Evolutionary conservation across 345 rosid species (phyloP), one percentile per base, ranked within the genome.

Genomic region (Gossypium bickii): DNA sequence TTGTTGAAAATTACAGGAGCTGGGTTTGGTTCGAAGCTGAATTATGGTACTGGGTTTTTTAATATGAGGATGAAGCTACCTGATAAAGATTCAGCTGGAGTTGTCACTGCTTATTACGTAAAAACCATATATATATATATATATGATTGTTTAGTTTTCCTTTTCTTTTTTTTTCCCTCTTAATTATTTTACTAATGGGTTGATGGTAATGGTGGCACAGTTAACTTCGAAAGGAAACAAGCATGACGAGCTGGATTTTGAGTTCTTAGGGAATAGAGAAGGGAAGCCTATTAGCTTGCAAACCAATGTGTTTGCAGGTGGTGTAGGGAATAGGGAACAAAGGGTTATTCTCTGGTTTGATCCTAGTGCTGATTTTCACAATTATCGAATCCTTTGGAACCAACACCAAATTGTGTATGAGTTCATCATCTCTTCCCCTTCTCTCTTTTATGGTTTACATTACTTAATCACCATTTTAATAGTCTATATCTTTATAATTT

Each of bases 231-330:
- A 78, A 4, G 85, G 81, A 7, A 34, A 78, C 22, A 59, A 59
- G 49, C 97, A 82, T 3, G 93, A 89, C 56, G 97, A 93, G 78
- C 34, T 87, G 17, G 98, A 91, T 80, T 86, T 91, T 15, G 94
- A 93, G 83, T 93, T 93, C 73, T 70, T 88, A 41, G 98, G 98
- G 1, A 86, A 86, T 47, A 78, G 18, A 27, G 84, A 81, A 85
- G 92, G 90, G 18, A 82, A 86, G 73, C 90, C 93, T 7, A 76
- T 76, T 49, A 49, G 52, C 9, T 56, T 91, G 49, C 93, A 93
- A 16, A 93, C 97, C 47, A 91, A 91, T 64, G 89, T 91, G 52
- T 89, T 76, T 43, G 75, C 71, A 12, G 72, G 82, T 51, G 97
- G 91, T 2, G 55, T 24, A 6, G 98, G 97, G 43, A 24, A 77